Evolutionary conservation across 2,329 filamentous ascomycete genomes (phyloP).

Genomic region (Xylariaceae sp.): DNA sequence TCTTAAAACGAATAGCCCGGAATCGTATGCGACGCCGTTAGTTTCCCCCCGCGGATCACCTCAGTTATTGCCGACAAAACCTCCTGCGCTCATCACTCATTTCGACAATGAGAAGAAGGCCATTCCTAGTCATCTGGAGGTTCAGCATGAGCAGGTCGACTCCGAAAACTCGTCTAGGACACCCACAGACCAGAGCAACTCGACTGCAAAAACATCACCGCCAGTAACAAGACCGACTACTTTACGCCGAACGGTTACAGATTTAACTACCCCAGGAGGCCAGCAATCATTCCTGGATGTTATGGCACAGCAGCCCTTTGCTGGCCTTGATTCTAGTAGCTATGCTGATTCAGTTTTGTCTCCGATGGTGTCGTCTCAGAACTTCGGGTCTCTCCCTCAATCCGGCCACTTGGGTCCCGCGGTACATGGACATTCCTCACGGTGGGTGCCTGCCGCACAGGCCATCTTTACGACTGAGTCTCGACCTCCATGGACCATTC

Average conservation of each 20-base stretch:
- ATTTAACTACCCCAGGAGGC: conserved; percentile 66
- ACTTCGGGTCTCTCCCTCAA: conserved; percentile 38
- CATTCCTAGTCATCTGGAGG: conserved; percentile 17
- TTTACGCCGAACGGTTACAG: conserved; percentile 83
- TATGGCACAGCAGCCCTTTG: conserved; percentile 77
- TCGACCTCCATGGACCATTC: conserved; percentile 86
- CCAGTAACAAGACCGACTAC: conserved; percentile 57
- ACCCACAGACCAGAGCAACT: conserved; percentile 51
- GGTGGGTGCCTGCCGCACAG: conserved; percentile 86
- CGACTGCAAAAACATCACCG: conserved; percentile 48
- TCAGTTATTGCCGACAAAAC: conserved; percentile 11
- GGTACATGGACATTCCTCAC: conserved; percentile 82
- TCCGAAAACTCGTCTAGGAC: conserved; percentile 50
- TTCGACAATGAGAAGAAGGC: conserved; percentile 8
- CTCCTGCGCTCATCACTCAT: conserved; percentile 1
- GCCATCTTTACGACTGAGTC: conserved; percentile 97
- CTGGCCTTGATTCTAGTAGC: conserved; percentile 41
- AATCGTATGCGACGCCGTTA: conserved; percentile 37
- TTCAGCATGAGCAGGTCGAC: conserved; percentile 27
- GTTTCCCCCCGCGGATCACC: conserved; percentile 32
- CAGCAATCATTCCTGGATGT: conserved; percentile 82
- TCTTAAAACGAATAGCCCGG: conserved; percentile 47
- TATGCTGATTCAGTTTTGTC: conserved; percentile 38
- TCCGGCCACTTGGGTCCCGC: conserved; percentile 49
- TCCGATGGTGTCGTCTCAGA: conserved; percentile 39